phyloP scores from a whole-genome alignment of 75 land plant genomes.

The Pseudotsuga menziesii region DNA sequence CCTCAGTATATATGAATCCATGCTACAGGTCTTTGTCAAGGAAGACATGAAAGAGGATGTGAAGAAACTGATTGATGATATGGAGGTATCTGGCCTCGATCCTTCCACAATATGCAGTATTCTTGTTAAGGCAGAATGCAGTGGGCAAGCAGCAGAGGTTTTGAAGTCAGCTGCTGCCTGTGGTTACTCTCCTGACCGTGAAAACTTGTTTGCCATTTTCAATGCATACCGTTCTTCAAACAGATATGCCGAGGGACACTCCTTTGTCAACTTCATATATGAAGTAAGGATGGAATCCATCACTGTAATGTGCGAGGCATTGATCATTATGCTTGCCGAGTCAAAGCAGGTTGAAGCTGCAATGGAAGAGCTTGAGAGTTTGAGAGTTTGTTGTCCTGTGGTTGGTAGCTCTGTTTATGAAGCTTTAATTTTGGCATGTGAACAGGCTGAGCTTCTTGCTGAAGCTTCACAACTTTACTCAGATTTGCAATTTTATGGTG shows the following conservation, averaged over 20 bases:
- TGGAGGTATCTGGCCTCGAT: slow-evolving; percentile 34
- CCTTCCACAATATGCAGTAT: slow-evolving; percentile 31
- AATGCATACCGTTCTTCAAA: slow-evolving; percentile 33
- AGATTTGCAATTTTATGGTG: slow-evolving; percentile 53
- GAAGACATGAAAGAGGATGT: slow-evolving; percentile 38
- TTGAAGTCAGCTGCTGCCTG: slow-evolving; percentile 32
- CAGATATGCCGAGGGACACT: slow-evolving; percentile 26
- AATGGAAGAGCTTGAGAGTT: slow-evolving; percentile 44
- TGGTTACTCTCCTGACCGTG: slow-evolving; percentile 37
- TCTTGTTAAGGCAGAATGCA: slow-evolving; percentile 57
- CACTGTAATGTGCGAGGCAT: slow-evolving; percentile 28
- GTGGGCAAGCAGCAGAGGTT: slow-evolving; percentile 41
- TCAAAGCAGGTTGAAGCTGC: slow-evolving; percentile 49
- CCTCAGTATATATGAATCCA: slow-evolving; percentile 26
- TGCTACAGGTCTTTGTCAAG: slow-evolving; percentile 33
- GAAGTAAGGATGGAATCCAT: slow-evolving; percentile 16
- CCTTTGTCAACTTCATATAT: slow-evolving; percentile 34
- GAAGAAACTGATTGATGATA: slow-evolving; percentile 35
- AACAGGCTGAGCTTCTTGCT: slow-evolving; percentile 33
- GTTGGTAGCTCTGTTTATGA: slow-evolving; percentile 31
- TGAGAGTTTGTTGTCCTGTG: neutral
- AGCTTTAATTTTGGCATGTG: slow-evolving; percentile 46
- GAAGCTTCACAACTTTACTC: slow-evolving; percentile 59
- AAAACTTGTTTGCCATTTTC: slow-evolving; percentile 41
- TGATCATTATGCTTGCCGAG: slow-evolving; percentile 48